Conservation (phyloP, 1,139 yeast species). For the Pichia inconspicua region DNA sequence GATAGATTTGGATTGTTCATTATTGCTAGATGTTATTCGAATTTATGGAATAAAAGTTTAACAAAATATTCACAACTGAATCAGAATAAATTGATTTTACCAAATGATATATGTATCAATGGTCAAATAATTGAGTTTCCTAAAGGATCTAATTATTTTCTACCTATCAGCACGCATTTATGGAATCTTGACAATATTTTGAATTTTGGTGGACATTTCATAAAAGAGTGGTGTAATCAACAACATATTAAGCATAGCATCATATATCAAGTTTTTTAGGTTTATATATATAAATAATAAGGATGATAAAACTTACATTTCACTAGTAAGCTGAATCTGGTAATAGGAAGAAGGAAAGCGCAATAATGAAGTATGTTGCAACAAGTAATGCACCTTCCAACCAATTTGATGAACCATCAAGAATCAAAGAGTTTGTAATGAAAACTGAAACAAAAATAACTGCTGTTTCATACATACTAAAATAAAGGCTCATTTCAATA, state of each 20-base stretch:
- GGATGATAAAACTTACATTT: conserved; percentile 13
- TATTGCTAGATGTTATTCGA: conserved; percentile 7
- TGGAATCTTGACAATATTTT: conserved; percentile 17
- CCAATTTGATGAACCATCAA: conserved; percentile 96
- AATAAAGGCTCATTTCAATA: conserved; percentile 87
- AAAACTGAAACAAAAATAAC: conserved; percentile 82
- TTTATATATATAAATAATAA: neutral
- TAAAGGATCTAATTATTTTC: conserved; percentile 13
- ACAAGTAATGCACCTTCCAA: conserved; percentile 90
- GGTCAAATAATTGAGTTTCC: neutral
- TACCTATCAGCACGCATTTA: conserved; percentile 14
- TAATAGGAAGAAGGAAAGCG: conserved; percentile 79
- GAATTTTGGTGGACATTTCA: conserved; percentile 20
- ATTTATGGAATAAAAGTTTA: conserved; percentile 4
- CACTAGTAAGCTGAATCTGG: conserved; percentile 39
- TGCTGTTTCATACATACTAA: conserved; percentile 89
- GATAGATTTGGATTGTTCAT: conserved; percentile 7
- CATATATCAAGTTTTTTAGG: neutral
- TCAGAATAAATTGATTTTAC: conserved; percentile 2
- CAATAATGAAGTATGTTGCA: conserved; percentile 77
- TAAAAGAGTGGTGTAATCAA: conserved; percentile 18
- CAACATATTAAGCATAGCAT: conserved; percentile 2
- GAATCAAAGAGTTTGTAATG: conserved; percentile 75
- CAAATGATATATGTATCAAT: neutral
- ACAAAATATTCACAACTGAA: conserved; percentile 7